Conservation (phyloP, 2,329 filamentous ascomycete species). For the Alternaria solani region DNA sequence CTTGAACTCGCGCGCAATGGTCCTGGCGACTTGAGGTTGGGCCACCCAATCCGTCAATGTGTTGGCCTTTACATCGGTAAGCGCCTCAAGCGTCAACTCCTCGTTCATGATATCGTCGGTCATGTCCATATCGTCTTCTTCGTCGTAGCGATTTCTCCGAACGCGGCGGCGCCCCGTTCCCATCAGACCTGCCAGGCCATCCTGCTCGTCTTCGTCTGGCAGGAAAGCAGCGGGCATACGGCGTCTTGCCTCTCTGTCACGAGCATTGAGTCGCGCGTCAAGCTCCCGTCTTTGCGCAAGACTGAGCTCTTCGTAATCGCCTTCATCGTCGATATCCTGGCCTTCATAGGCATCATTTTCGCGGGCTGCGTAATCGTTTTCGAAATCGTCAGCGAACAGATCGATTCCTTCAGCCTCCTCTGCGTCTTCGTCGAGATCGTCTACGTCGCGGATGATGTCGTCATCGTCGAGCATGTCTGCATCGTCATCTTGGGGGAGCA, state of each 20-base stretch:
- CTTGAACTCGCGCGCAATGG: constrained; percentile 96
- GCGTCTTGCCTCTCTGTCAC: constrained; percentile 74
- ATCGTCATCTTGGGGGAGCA: constrained; percentile 73
- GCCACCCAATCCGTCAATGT: constrained; percentile 96
- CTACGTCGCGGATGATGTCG: constrained; percentile 70
- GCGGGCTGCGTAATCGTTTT: constrained; percentile 65
- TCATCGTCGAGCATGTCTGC: constrained; percentile 75
- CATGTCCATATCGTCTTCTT: constrained; percentile 91
- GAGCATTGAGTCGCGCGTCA: constrained; percentile 75
- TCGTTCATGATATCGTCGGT: constrained; percentile 94
- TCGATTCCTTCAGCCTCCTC: constrained; percentile 76
- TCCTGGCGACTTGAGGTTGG: constrained; percentile 86
- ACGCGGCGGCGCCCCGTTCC: constrained; percentile 84
- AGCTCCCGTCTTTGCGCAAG: constrained; percentile 72
- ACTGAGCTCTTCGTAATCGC: constrained; percentile 76
- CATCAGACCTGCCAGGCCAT: constrained; percentile 83
- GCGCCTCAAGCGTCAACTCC: constrained; percentile 88
- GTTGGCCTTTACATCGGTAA: constrained; percentile 91
- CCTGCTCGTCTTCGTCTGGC: constrained; percentile 84
- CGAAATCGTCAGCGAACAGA: constrained; percentile 74
- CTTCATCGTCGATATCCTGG: constrained; percentile 80
- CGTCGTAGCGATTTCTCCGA: constrained; percentile 89
- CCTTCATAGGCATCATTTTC: constrained; percentile 71
- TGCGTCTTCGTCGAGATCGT: constrained; percentile 72
- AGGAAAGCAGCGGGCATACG: constrained; percentile 77